Evolutionary conservation across 495 filamentous ascomycete genomes (phyloP).

Genomic region (Aspergillus bridgeri): DNA sequence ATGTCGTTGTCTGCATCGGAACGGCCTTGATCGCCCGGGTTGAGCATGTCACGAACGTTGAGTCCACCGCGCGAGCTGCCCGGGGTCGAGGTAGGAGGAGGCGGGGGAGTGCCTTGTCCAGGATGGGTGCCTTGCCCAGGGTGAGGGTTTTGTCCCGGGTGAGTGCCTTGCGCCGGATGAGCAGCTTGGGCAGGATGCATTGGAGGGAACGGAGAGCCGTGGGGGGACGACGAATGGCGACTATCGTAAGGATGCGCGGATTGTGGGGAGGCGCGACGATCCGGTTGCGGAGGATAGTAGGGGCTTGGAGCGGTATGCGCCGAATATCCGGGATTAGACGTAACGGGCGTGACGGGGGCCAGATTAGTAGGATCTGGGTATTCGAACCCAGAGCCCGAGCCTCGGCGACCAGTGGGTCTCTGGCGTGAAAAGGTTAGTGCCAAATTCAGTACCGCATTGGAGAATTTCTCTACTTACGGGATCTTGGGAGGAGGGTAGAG

Average conservation of each 20-base stretch:
- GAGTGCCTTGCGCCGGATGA: neutral
- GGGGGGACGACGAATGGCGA: slow-evolving; percentile 49
- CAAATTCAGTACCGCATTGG: too few relatives aligned
- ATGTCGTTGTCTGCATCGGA: slow-evolving; percentile 55
- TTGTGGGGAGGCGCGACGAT: slow-evolving; percentile 51
- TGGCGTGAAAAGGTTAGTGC: slow-evolving; percentile 17
- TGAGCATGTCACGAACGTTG: slow-evolving; percentile 54
- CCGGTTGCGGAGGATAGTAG: slow-evolving; percentile 45
- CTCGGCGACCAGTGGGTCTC: slow-evolving; percentile 45
- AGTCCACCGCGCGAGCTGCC: slow-evolving; percentile 43
- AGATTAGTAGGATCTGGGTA: slow-evolving; percentile 55
- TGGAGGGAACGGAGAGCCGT: slow-evolving; percentile 47
- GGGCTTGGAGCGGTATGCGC: slow-evolving; percentile 41
- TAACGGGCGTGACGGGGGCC: slow-evolving; percentile 49
- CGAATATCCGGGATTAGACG: slow-evolving; percentile 48
- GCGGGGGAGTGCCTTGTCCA: too few relatives aligned
- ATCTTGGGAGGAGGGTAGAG: slow-evolving; percentile 42
- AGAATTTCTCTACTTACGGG: slow-evolving; percentile 41
- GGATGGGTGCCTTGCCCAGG: too few relatives aligned
- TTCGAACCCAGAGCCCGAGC: slow-evolving; percentile 47
- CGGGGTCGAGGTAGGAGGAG: slow-evolving; percentile 39
- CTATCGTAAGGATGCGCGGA: slow-evolving; percentile 46
- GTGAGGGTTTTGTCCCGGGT: too few relatives aligned
- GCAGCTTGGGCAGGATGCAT: slow-evolving; percentile 34
- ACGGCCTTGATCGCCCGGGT: slow-evolving; percentile 44